phyloP scores from a whole-genome alignment of 352 stramenopile species.

The Phytophthora podocarpi region DNA sequence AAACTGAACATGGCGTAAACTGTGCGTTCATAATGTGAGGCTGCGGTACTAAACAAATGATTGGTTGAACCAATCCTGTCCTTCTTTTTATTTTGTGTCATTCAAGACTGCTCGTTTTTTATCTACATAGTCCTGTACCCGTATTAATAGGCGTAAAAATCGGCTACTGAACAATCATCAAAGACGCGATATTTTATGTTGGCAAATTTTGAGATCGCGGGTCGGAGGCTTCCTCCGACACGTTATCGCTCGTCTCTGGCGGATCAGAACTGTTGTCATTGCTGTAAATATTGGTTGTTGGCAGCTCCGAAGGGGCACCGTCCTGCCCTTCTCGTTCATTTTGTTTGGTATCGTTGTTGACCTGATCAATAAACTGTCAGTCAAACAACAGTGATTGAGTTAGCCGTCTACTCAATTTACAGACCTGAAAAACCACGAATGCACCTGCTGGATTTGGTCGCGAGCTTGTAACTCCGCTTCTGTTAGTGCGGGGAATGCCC shows the following conservation, averaged over 20 bases:
- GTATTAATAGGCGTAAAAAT: no score
- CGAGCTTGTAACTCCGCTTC: constrained; percentile 42
- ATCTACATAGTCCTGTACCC: no score
- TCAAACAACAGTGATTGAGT: no score
- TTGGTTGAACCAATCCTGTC: no score
- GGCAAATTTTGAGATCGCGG: constrained; percentile 15
- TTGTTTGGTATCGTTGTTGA: background rate
- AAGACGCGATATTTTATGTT: constrained; percentile 21
- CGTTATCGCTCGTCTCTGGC: background rate
- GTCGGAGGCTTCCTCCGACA: constrained; percentile 1
- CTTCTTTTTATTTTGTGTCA: no score
- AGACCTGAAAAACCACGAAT: background rate
- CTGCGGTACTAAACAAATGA: no score
- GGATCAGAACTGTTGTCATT: background rate
- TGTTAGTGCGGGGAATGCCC: constrained; percentile 52
- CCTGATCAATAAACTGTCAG: constrained; percentile 28
- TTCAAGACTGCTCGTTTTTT: no score
- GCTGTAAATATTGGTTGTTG: background rate
- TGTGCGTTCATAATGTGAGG: no score
- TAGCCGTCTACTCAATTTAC: no score
- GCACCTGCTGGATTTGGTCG: constrained; percentile 42
- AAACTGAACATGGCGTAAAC: no score
- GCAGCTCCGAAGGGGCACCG: background rate
- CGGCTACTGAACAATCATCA: no score
- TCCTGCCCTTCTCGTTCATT: constrained; percentile 4